Evolutionary conservation across 257 asterid genomes (phyloP).

Genomic region (Solanum okadae): DNA sequence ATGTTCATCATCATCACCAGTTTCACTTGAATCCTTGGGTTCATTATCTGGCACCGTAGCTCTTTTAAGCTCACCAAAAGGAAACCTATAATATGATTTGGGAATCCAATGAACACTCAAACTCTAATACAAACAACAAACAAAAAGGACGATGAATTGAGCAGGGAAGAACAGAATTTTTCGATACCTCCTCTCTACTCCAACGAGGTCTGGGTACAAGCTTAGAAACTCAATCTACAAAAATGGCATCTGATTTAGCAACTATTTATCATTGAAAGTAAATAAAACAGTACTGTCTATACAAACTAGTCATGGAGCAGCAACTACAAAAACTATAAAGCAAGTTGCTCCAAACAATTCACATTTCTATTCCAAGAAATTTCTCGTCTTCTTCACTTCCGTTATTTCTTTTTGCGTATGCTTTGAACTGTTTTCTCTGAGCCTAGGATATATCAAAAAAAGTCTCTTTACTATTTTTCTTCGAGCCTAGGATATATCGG

Average conservation of each 20-base stretch:
- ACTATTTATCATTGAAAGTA: not conserved
- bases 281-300: not conserved
- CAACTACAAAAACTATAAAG: not conserved
- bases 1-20: not conserved
- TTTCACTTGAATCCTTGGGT: conserved; percentile 9
- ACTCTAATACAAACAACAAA: not conserved
- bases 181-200: conserved; percentile 2
- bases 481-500: not conserved
- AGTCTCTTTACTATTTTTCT: not conserved
- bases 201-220: not conserved
- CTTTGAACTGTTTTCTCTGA: not conserved
- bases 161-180: not conserved
- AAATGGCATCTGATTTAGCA: not conserved
- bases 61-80: not conserved
- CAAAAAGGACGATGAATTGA: not conserved
- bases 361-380: not conserved
- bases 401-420: not conserved
- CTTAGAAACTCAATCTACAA: conserved; percentile 6
- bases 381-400: not conserved
- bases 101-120: not conserved
- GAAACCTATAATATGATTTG: conserved; percentile 5
- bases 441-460: not conserved
- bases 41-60: not conserved
- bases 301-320: not conserved
- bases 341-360: not conserved